phyloP scores from a whole-genome alignment of 208 protist genomes.

The Trichomonas vaginalis region DNA sequence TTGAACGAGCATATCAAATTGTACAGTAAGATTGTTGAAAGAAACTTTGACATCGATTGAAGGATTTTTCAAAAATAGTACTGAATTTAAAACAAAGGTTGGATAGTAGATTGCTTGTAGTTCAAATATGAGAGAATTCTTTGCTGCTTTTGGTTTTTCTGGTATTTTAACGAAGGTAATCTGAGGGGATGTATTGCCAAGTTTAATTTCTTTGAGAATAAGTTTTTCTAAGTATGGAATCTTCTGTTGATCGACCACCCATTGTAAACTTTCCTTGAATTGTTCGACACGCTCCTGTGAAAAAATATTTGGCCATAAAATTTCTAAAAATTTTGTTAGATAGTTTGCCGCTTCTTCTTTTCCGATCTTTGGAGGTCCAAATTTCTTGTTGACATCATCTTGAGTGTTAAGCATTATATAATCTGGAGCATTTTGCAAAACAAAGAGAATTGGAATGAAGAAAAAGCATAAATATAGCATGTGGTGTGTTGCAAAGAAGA shows the following conservation, averaged over 20 bases:
- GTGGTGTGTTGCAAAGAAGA: not conserved
- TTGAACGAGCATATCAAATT: not conserved
- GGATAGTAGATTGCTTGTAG: not conserved
- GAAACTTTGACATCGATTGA: not conserved
- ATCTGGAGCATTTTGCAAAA: not conserved
- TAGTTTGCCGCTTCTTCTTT: not conserved
- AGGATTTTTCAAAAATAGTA: too few relatives aligned
- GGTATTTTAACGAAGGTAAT: not conserved
- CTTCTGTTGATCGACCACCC: not conserved
- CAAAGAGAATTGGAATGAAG: not conserved
- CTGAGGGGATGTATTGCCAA: not conserved
- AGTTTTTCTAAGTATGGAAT: not conserved
- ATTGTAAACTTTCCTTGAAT: not conserved
- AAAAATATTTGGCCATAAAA: not conserved
- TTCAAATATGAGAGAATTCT: not conserved
- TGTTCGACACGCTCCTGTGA: not conserved
- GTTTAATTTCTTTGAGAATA: not conserved
- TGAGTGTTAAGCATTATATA: not conserved
- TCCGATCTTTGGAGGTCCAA: not conserved
- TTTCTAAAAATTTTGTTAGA: not conserved
- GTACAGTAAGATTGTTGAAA: not conserved
- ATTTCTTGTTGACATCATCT: not conserved
- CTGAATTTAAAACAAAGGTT: not conserved
- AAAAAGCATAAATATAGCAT: not conserved
- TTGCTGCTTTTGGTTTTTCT: not conserved